Conservation (phyloP, 1,284 basidiomycete genomes). For the Ceratobasidium sp. region DNA sequence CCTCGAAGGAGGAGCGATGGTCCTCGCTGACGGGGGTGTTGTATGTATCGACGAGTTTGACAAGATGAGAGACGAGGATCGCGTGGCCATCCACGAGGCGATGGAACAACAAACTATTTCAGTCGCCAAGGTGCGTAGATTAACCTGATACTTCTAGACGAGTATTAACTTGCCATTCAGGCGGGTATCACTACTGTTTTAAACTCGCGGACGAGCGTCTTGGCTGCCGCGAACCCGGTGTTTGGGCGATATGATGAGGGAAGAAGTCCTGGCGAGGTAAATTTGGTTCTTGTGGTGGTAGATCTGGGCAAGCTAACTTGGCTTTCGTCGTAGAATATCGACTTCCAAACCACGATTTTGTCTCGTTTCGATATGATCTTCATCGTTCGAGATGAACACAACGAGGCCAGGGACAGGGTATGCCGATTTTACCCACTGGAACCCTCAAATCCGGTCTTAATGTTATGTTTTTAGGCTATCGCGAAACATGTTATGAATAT, state of each 20-base stretch:
- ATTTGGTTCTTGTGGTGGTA: conserved; percentile 41
- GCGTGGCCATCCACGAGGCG: conserved; percentile 98
- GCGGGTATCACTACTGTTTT: conserved; percentile 99
- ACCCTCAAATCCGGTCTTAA: background rate
- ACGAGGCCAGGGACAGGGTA: conserved; percentile 91
- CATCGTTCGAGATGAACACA: conserved; percentile 98
- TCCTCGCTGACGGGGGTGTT: conserved; percentile 97
- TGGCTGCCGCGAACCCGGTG: conserved; percentile 98
- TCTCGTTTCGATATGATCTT: conserved; percentile 99
- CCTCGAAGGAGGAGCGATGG: conserved; percentile 99
- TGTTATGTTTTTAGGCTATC: conserved; percentile 72
- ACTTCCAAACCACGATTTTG: conserved; percentile 98
- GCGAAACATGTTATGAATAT: conserved; percentile 99
- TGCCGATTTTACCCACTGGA: conserved; percentile 49
- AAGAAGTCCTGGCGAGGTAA: conserved; percentile 92
- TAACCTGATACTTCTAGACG: background rate
- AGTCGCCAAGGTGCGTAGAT: conserved; percentile 78
- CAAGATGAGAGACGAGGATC: conserved; percentile 99
- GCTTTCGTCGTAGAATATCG: conserved; percentile 77
- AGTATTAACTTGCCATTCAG: background rate
- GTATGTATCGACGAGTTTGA: conserved; percentile 99
- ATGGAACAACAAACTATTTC: conserved; percentile 99
- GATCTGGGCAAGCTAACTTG: background rate
- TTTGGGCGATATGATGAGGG: conserved; percentile 99
- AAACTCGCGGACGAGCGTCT: conserved; percentile 94